Conservation (phyloP, 768 basidiomycete species). For the Leccinellum albellum region DNA sequence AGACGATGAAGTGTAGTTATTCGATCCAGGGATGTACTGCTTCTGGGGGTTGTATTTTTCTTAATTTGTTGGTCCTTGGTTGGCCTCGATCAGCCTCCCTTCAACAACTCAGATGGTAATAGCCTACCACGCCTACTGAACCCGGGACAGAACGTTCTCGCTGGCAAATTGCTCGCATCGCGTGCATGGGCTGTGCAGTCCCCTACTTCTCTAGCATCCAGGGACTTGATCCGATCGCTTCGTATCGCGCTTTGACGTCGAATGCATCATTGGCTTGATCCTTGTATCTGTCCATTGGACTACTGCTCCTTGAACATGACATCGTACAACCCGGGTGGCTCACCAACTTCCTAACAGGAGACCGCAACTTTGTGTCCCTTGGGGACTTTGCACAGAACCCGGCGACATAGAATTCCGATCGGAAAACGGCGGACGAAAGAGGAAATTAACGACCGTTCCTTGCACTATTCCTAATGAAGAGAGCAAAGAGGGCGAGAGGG, state of each 20-base stretch:
- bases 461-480: not conserved
- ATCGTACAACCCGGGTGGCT: not conserved
- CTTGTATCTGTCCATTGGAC: not conserved
- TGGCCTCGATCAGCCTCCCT: conserved; percentile 5
- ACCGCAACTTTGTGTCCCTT: not conserved
- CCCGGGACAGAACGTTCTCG: not conserved
- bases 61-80: not conserved
- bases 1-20: conserved; percentile 34
- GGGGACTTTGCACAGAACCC: not conserved
- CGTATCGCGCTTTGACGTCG: conserved; percentile 8
- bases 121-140: not conserved
- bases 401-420: not conserved
- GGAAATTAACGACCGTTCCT: not conserved
- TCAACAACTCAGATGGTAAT: not conserved
- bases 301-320: not conserved
- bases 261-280: conserved; percentile 9
- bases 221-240: conserved; percentile 16
- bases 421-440: not conserved
- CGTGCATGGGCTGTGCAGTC: conserved; percentile 5
- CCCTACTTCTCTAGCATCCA: not conserved
- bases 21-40: conserved; percentile 10
- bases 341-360: not conserved
- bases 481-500: not conserved
- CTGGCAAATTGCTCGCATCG: not conserved
- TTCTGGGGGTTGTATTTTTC: not conserved